Evolutionary conservation across 805 yeast species (phyloP), one percentile per base, ranked within the genome.

Genomic region (Suhomyces kilbournensis): DNA sequence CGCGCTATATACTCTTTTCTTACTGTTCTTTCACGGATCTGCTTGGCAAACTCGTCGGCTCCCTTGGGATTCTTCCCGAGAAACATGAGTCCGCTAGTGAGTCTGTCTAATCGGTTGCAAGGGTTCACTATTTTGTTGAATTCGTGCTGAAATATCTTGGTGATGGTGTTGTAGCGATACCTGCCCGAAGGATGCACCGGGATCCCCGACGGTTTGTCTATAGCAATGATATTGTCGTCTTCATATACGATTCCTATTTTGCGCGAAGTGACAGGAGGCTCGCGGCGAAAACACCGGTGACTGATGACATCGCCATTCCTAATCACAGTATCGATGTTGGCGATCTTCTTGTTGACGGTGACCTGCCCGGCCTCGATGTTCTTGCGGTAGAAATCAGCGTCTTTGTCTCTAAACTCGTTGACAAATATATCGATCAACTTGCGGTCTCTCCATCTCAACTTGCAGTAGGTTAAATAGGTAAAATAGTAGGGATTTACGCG

Each of bases 151-250:
- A 94, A 69, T 3, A 90, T 81, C 65, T 85, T 86, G 9, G 96
- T 88, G 19, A 90, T 80, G 0, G 96, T 82, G 65, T 85, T 82
- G 68, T 83, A 82, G 64, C 94, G 64, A 75, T 85, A 83, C 56
- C 92, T 71, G 0, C 98, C 99, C 0, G 97, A 87, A 3, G 99
- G 98, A 66, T 94, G 99, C 0, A 90, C 96, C 0, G 99, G 97
- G 2, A 94, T 79, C 0, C 99, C 97, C 3, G 94, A 80, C 0
- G 99, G 99, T 58, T 94, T 94, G 66, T 93, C 96, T 20, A 94
- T 85, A 3, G 88, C 96, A 4, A 94, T 75, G 20, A 90, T 65
- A 47, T 87, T 81, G 7, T 86, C 90, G 65, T 90, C 85, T 61
- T 91, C 89, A 63, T 77, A 78, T 0, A 92, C 87, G 22, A 89